These are phyloP conservation scores for Selenicereus undatus DNA, from an alignment of 148 eudicot species.

Conservation along the genomic window DNA sequence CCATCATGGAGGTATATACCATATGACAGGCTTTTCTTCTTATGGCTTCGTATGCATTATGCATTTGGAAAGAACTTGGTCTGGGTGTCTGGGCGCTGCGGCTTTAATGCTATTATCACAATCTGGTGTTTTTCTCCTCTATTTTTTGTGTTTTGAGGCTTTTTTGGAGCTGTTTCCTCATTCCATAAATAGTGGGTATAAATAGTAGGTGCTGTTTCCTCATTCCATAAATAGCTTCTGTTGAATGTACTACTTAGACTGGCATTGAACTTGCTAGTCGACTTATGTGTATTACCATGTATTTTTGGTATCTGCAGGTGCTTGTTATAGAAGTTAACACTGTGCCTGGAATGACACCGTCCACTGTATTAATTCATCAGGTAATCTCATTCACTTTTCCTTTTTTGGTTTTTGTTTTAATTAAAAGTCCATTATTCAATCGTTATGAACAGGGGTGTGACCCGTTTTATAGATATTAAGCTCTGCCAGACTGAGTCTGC, in stretches of 20 bases:
- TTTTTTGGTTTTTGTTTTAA: neutral
- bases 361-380: slow-evolving; percentile 93
- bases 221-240: neutral
- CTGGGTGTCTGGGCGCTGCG: neutral
- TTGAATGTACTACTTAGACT: neutral
- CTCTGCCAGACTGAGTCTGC: no score
- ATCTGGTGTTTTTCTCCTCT: neutral
- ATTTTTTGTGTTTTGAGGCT: neutral
- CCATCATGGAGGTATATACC: no score
- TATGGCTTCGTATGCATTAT: no score
- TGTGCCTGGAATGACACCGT: slow-evolving; percentile 97
- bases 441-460: neutral
- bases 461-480: neutral
- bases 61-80: neutral
- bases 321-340: slow-evolving; percentile 87
- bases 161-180: neutral
- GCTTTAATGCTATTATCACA: neutral
- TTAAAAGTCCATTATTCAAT: neutral
- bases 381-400: slow-evolving; percentile 29
- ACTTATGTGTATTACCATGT: neutral
- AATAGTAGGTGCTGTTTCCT: no score
- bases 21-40: no score
- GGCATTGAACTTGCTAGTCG: neutral
- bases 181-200: no score
- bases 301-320: slow-evolving; percentile 43